Evolutionary conservation across 192 early-diverging fungal genomes (phyloP).

Genomic region (Backusella australiensis): DNA sequence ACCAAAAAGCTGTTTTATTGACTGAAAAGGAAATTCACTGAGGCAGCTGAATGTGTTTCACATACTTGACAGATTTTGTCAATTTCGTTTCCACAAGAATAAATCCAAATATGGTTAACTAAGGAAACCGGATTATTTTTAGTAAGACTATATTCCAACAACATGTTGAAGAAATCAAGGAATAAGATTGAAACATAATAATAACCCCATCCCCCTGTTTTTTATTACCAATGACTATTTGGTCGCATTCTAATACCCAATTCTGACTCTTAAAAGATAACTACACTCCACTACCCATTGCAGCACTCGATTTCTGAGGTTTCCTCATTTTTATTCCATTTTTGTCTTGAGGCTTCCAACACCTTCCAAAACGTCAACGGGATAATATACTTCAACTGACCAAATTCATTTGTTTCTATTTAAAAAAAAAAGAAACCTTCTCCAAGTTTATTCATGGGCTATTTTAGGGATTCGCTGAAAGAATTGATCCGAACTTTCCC

Average conservation of each 20-base stretch:
- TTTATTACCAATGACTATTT: background rate
- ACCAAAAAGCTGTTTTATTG: background rate
- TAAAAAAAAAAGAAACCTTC: too few relatives aligned
- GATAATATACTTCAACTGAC: conserved; percentile 28
- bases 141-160: background rate
- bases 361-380: background rate
- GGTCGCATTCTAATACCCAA: background rate
- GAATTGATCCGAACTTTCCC: conserved; percentile 3
- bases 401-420: conserved; percentile 32
- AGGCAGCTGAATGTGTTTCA: background rate
- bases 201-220: too few relatives aligned
- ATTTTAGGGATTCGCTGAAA: background rate
- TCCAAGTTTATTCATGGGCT: background rate
- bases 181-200: too few relatives aligned
- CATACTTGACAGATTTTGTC: conserved; percentile 3
- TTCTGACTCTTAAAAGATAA: background rate
- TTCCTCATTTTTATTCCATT: background rate
- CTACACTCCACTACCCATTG: too few relatives aligned
- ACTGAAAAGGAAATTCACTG: background rate
- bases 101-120: background rate
- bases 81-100: background rate
- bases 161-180: too few relatives aligned
- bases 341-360: background rate
- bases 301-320: background rate
- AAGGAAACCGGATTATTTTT: background rate